Percentiles rank a stretch among this genome's conserved stretches.
These are phyloP conservation scores for Macrophomina pseudophaseolina DNA, from an alignment of 2,329 filamentous ascomycete genomes.

Conservation along the genomic window DNA sequence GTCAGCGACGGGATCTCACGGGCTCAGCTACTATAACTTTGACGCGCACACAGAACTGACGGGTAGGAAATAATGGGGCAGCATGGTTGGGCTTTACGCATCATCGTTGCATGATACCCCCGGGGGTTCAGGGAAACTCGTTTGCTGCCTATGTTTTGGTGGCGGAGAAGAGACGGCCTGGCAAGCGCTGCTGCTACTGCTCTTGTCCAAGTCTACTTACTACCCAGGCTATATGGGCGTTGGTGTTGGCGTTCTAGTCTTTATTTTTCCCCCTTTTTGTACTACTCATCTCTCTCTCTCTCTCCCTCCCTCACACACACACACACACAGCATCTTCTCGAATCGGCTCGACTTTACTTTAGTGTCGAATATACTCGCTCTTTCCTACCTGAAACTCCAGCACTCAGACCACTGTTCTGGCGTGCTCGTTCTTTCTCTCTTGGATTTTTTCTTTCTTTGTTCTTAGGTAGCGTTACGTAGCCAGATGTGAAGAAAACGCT, in stretches of 20 bases:
- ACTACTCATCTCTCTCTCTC: no score
- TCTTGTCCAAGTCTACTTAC: background rate
- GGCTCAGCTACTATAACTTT: background rate
- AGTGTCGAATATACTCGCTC: no score
- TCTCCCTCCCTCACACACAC: no score
- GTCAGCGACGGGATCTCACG: background rate
- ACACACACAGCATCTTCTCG: no score
- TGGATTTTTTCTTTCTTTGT: background rate
- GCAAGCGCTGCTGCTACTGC: background rate
- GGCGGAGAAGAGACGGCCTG: background rate
- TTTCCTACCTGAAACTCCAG: background rate
- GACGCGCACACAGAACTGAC: background rate
- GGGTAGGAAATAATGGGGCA: background rate
- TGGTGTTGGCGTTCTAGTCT: background rate
- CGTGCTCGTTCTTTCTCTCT: background rate
- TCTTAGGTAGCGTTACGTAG: background rate
- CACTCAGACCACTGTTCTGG: background rate
- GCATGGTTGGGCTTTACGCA: background rate
- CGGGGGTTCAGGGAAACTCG: background rate
- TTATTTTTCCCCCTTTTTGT: background rate
- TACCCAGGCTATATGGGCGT: background rate
- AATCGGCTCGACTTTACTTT: no score
- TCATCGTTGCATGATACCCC: slow-evolving; percentile 19
- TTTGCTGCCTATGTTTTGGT: background rate
- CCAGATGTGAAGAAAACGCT: background rate